These are phyloP conservation scores for Fusarium sp. DNA, from an alignment of 2,329 filamentous ascomycete species.

Conservation along the genomic window DNA sequence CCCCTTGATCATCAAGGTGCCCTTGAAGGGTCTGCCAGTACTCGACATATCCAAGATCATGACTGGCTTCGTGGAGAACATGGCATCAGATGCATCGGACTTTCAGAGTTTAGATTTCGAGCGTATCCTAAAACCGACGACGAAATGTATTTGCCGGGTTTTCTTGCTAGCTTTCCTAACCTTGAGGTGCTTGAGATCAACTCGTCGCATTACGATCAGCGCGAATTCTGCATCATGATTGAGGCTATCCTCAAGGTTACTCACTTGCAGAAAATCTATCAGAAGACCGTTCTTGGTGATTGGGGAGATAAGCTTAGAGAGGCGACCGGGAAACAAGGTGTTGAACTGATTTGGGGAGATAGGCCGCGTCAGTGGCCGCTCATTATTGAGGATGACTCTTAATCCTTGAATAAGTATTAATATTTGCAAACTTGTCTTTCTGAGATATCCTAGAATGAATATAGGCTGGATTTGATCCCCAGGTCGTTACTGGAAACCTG, in stretches of 20 bases:
- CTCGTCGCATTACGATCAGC: constrained; percentile 46
- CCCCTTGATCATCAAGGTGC: constrained; percentile 43
- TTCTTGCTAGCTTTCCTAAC: constrained; percentile 52
- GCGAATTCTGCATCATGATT: constrained; percentile 47
- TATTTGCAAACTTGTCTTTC: neutral
- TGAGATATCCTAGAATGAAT: neutral
- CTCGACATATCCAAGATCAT: constrained; percentile 47
- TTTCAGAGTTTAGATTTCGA: constrained; percentile 52
- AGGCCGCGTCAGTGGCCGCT: constrained; percentile 49
- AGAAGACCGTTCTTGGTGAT: constrained; percentile 46
- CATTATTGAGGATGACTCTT: constrained; percentile 23
- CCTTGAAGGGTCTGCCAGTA: constrained; percentile 42
- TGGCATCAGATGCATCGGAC: constrained; percentile 50
- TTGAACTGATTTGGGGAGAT: constrained; percentile 48
- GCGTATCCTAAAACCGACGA: constrained; percentile 44
- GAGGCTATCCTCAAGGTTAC: constrained; percentile 48
- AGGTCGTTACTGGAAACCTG: neutral
- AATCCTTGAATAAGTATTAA: neutral
- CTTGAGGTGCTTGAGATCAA: constrained; percentile 52
- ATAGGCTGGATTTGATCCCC: neutral
- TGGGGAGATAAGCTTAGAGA: constrained; percentile 46
- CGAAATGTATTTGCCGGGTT: constrained; percentile 48
- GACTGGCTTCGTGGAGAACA: constrained; percentile 51
- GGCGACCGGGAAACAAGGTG: constrained; percentile 40
- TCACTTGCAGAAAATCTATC: constrained; percentile 50